Base-by-base conservation (phyloP, 371 early-diverging fungal species). In the Polyrhizophydium stewartii region DNA sequence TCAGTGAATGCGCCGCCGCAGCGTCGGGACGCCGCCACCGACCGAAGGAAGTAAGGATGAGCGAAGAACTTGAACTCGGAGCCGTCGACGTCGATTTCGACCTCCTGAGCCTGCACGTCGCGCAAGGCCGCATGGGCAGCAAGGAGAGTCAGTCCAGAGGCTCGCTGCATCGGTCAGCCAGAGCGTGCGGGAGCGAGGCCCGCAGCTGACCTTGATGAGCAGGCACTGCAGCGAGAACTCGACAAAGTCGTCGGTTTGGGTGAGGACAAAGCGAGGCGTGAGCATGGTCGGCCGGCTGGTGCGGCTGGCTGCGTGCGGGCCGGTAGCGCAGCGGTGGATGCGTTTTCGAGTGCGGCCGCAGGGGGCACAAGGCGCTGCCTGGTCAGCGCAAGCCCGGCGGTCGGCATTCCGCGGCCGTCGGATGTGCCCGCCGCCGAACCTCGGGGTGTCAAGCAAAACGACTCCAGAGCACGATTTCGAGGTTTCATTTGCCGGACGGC, bases 31-130 rank as follows among this genome's bases (percentile, higher is more conserved):
- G 28, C 30, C 3, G n/a, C n/a, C 17, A 43, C 33, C 28, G 68
- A 89, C 90, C 91, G 76, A n/a, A 92, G 75, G 61, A 88, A 93
- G 67, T 93, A 93, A 0, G 92, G 94, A 56, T 83, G 75, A 43
- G 88, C 66, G 60, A 85, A 86, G 62, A 92, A 91, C 60, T 87
- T 84, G 78, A 94, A 91, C 56, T 88, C 89, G 35, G 63, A 72
- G 21, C 82, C 89, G 31, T 89, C 84, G 38, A 90, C 83, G 68
- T 81, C 82, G 32, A 92, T 76, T 70, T 94, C 92, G 6, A 93
- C 87, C 21, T 92, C 87, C 67, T 90, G 87, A 19, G 90, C 84
- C 93, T 91, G 65, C 24, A n/a, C n/a, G 12, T 6, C 7, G 16
- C 43, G 43, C 43, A n/a, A 43, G 43, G 12, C 43, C 12, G 19